These are phyloP conservation scores for Kluyveromyces nonfermentans DNA, from an alignment of 805 yeast species.

Conservation along the genomic window DNA sequence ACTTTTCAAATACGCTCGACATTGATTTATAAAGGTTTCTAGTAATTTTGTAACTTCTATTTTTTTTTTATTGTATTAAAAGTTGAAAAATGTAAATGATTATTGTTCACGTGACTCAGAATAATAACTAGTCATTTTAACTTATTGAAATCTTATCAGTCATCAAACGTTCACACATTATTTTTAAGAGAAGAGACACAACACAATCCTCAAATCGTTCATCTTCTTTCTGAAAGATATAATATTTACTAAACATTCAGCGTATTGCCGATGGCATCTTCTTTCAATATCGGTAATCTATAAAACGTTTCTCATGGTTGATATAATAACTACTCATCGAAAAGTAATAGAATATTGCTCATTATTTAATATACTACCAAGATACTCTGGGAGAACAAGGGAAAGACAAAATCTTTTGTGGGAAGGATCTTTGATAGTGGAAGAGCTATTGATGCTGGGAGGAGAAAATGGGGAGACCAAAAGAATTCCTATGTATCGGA, in stretches of 20 bases:
- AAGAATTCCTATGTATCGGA: constrained; percentile 7
- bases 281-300: not conserved
- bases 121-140: not conserved
- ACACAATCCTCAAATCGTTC: no score
- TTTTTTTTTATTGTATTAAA: no score
- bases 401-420: constrained; percentile 12
- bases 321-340: constrained; percentile 2
- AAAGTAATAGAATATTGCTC: constrained; percentile 1
- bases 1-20: not conserved
- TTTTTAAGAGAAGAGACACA: no score
- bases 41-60: no score
- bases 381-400: constrained; percentile 8
- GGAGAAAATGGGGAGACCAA: constrained; percentile 2
- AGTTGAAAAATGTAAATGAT: not conserved
- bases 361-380: constrained; percentile 18
- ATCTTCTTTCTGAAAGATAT: no score
- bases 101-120: not conserved
- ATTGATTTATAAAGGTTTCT: no score
- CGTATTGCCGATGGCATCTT: not conserved
- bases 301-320: not conserved
- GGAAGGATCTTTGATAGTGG: constrained; percentile 14
- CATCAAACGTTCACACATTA: no score
- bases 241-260: not conserved
- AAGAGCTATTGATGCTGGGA: constrained; percentile 10
- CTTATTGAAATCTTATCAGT: not conserved